Conservation (phyloP, 345 rosid species). For the Laguncularia racemosa region DNA sequence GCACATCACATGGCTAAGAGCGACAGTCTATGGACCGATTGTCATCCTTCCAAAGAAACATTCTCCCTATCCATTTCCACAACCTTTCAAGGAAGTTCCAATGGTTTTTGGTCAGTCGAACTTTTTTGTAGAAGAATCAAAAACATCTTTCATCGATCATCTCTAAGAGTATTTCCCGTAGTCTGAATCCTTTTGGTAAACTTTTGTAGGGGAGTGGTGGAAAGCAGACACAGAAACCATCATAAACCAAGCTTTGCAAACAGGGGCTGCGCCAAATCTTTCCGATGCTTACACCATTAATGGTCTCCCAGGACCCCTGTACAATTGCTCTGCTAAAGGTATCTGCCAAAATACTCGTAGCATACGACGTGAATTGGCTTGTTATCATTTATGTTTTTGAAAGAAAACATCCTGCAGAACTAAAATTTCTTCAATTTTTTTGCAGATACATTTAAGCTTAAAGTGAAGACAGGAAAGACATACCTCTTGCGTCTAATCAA, state of each 20-base stretch:
- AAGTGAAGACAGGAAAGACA: constrained; percentile 39
- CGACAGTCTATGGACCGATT: constrained; percentile 37
- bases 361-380: too few relatives aligned
- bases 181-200: too few relatives aligned
- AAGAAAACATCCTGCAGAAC: background rate
- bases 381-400: too few relatives aligned
- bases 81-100: constrained; percentile 38
- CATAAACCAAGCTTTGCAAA: constrained; percentile 39
- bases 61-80: constrained; percentile 36
- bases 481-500: constrained; percentile 43
- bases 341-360: background rate
- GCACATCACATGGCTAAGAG: constrained; percentile 45
- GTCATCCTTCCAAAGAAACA: constrained; percentile 40
- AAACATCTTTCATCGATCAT: too few relatives aligned
- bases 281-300: constrained; percentile 52
- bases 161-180: too few relatives aligned
- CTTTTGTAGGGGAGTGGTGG: constrained; percentile 48
- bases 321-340: constrained; percentile 44
- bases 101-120: constrained; percentile 31
- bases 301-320: constrained; percentile 40
- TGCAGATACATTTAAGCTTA: constrained; percentile 48
- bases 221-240: constrained; percentile 36
- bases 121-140: too few relatives aligned
- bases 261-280: constrained; percentile 43
- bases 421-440: background rate